Evolutionary conservation across 352 stramenopile genomes (phyloP), one percentile per base, ranked within the genome.

Genomic region (Globisporangium carolinianum): DNA sequence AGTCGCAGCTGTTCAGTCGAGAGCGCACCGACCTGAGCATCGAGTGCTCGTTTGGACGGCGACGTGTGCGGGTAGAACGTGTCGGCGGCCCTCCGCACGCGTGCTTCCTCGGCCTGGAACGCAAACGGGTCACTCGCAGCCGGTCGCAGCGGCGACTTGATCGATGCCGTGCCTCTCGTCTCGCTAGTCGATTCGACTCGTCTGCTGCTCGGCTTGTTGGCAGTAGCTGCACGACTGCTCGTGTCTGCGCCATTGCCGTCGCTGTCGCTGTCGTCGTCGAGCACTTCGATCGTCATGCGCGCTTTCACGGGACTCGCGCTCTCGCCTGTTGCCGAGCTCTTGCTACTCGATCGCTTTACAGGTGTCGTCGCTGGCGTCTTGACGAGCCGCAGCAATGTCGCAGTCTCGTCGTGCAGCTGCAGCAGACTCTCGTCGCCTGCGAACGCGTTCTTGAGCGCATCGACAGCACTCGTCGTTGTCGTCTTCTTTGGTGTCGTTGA

Each of bases 221-320:
- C 24, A 32, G 24, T 32, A 32, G 24, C 24, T 32, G 24, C 24
- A 32, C 2, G 24, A 32, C 24, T 32, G 24, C 0, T 32, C 24
- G 24, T 32, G 24, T 32, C 24, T 32, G 24, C n/a, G 5, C 6
- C 45, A 9, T 60, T 60, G 42, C 69, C 59, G 1, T 73, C 62
- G 2, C 80, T 65, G 0, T 73, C 57, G 11, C 73, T 66, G 18
- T 73, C 69, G 8, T 72, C 68, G 42, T 89, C 76, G 36, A 89
- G 47, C 10, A 91, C 79, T 62, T 91, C 79, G 47, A 91, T 89
- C 0, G 81, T 91, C 51, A 86, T 60, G 24, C 76, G 64, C 17
- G 61, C 56, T 70, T 87, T 76, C 5, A 43, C 51, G 35, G 49
- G 43, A 50, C 62, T 64, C 11, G 47, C 32, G 8, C 5, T 6